Conservation (phyloP, 805 yeast genomes). For the Geotrichum ghanense region DNA sequence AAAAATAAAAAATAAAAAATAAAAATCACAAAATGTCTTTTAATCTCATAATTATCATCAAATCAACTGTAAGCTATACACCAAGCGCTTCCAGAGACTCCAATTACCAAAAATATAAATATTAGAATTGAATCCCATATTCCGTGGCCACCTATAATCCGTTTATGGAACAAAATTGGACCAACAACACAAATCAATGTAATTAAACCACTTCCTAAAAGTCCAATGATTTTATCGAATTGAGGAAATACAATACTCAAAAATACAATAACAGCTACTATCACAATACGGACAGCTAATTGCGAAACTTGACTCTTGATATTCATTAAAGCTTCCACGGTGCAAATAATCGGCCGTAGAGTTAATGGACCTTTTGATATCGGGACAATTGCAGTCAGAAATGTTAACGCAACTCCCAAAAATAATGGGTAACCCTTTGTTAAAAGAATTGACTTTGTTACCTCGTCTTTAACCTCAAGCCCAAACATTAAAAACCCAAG, state of each 20-base stretch:
- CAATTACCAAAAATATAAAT: slow-evolving; percentile 34
- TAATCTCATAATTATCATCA: too few species aligned
- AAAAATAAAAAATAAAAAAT: too few species aligned
- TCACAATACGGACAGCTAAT: slow-evolving; percentile 28
- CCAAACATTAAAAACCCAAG: slow-evolving; percentile 79
- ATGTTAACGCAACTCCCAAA: slow-evolving; percentile 40
- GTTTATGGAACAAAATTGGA: slow-evolving; percentile 62
- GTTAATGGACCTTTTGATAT: slow-evolving; percentile 74
- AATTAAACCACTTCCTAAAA: slow-evolving; percentile 72
- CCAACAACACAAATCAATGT: slow-evolving; percentile 68
- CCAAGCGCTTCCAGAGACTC: slow-evolving; percentile 41
- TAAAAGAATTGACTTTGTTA: slow-evolving; percentile 62
- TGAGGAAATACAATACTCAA: slow-evolving; percentile 60
- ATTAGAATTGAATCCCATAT: slow-evolving; percentile 33
- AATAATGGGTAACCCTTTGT: slow-evolving; percentile 59
- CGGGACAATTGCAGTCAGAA: slow-evolving; percentile 70
- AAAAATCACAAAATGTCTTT: too few species aligned
- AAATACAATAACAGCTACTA: slow-evolving; percentile 46
- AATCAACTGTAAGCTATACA: not conserved
- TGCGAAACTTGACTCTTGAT: slow-evolving; percentile 18
- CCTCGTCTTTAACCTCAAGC: slow-evolving; percentile 47
- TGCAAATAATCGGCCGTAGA: slow-evolving; percentile 69
- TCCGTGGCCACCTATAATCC: slow-evolving; percentile 34
- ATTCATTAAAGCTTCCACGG: slow-evolving; percentile 44
- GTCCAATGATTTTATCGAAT: slow-evolving; percentile 71